Evolutionary conservation across 768 basidiomycete genomes (phyloP).

Genomic region (Russula brevipes): DNA sequence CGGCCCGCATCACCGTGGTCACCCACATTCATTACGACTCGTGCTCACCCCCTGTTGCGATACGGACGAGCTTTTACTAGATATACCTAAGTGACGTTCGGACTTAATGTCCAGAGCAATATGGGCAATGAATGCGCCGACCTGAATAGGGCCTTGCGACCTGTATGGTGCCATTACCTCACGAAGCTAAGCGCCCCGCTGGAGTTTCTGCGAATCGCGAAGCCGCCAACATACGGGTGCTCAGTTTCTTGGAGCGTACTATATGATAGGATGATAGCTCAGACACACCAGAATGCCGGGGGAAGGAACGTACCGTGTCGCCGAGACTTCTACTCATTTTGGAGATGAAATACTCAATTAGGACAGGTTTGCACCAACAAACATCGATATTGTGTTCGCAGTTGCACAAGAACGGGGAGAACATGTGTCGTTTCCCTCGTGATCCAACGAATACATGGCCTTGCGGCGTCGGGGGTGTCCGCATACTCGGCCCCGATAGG

Average conservation of each 20-base stretch:
- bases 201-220: neutral
- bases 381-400: neutral
- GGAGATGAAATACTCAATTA: neutral
- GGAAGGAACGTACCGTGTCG: neutral
- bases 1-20: neutral
- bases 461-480: neutral
- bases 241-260: neutral
- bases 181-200: neutral
- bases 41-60: neutral
- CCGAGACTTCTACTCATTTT: neutral
- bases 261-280: neutral
- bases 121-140: neutral
- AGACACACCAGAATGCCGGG: neutral
- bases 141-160: neutral
- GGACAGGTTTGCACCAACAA: neutral
- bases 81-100: neutral
- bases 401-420: too few relatives aligned
- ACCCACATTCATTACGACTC: neutral
- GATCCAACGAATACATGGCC: neutral
- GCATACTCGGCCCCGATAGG: neutral
- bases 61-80: slow-evolving; percentile 3
- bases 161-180: neutral
- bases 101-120: neutral
- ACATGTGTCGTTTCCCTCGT: neutral
- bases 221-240: neutral